Base-by-base conservation (phyloP, 2,329 filamentous ascomycete genomes). In the Neobulgaria alba region DNA sequence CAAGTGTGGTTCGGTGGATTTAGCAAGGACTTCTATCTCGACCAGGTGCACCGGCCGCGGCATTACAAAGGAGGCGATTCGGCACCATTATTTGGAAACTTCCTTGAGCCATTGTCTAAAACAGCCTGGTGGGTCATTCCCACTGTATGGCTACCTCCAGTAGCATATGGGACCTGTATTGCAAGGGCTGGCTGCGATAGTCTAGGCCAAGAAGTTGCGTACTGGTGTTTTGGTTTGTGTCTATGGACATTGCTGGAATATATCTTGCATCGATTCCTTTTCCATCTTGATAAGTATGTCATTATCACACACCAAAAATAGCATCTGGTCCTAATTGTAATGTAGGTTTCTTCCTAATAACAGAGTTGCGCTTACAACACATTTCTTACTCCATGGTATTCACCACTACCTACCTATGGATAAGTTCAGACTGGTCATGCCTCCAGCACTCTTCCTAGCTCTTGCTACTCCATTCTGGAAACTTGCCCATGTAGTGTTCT, bases 391-490 rank as follows among this genome's bases (percentile, higher is more conserved):
- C 18, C 92, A 98, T 57, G 92, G 92, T 49, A 86, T 98, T 49
- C 92, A 98, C 60, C 92, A 98, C 65, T 98, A 96, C 64, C 75
- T 98, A 3, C 92, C 92, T n/a, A 96, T 98, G 92, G 92, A 98
- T 67, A 90, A 82, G 59, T 90, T 95, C 57, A 82, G 92, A 46
- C 80, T 98, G 8, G 92, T 98, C 50, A 96, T 98, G 92, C 92
- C 92, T 1, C 92, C 92, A 0, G 77, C 86, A 0, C 71, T 98
- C 3, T 96, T 98, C 60, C 48, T 90, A 17, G 73, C 76, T 10
- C 79, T 98, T 15, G 90, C 90, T 4, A 73, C 75, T 0, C 92
- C 92, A 0, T 96, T 96, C 69, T 98, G 86, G 82, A 85, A 86
- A 62, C 69, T 98, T 37, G 86, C 92, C 0, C 90, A 95, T 53